Evolutionary conservation across 2,329 filamentous ascomycete species (phyloP), one percentile per base, ranked within the genome.

Genomic region (Colletotrichum coccodes): DNA sequence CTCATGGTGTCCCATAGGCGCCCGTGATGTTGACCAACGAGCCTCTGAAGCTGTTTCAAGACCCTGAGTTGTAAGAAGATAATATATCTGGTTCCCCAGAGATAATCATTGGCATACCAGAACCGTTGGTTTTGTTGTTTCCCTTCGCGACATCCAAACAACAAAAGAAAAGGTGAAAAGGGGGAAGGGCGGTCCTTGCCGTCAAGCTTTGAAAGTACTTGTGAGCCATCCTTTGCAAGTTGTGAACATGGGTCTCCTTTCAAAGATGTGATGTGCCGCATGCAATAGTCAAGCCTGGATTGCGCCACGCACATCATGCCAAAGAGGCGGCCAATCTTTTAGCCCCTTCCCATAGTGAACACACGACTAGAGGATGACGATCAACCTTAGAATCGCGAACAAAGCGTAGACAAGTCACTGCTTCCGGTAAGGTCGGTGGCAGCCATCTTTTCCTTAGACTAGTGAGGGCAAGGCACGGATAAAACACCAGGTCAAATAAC

Each of bases 341-440:
- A 36, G 47, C 26, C 14, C 34, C 42, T 42, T 60, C 34, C 34
- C 50, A 28, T 68, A 47, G 46, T 49, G 60, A 40, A 68, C 34
- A 28, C n/a, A 21, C 6, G 32, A 21, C 36, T 54, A 47, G 47
- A 60, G 28, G 42, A 36, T 26, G 42, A 50, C 14, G 61, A 60
- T 68, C 46, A 30, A 64, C 38, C 32, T 46, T 46, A 28, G 28
- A n/a, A 65, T 32, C n/a, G 28, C 49, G 42, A 56, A 38, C 21
- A 56, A 47, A 59, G 49, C 49, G 47, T 57, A 26, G 28, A 16
- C 26, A 28, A 26, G 32, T 8, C 38, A 36, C 60, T 60, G 65
- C 65, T 68, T 68, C 40, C 36, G 47, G 61, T 56, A 65, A 54
- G 47, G 18, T 42, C 23, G 21, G 49, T 42, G 54, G 54, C 32